Conservation (phyloP, 129 eudicot species). For the Tagetes patula region DNA sequence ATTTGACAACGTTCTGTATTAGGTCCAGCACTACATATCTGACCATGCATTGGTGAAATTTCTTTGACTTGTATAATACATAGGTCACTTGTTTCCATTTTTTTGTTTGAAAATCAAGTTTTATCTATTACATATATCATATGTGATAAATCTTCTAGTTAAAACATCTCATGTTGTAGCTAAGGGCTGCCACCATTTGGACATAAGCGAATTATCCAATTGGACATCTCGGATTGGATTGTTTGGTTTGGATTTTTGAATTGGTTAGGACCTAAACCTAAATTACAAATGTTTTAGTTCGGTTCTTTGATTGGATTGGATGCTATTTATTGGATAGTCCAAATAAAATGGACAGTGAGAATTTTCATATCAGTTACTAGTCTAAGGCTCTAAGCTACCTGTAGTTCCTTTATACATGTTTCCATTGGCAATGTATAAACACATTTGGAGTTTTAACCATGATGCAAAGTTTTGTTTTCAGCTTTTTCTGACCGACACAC, state of each 20-base stretch:
- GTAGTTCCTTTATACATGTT: background rate
- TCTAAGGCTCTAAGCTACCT: background rate
- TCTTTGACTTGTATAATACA: background rate
- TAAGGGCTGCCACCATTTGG: background rate
- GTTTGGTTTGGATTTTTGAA: background rate
- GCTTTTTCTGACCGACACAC: no score
- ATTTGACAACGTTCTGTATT: background rate
- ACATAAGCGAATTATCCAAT: background rate
- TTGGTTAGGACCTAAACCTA: conserved; percentile 1
- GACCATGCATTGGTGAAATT: background rate
- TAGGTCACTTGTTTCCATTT: conserved; percentile 1
- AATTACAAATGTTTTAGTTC: no score
- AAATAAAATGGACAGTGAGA: background rate
- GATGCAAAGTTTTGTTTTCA: background rate
- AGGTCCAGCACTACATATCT: background rate
- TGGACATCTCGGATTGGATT: conserved; percentile 5
- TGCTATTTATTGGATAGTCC: background rate
- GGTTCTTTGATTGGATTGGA: background rate
- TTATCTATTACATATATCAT: no score
- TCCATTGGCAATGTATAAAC: background rate
- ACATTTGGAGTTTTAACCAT: background rate
- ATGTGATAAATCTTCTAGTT: background rate
- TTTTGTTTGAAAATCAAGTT: background rate
- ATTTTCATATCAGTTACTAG: no score
- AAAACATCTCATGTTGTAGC: background rate